phyloP scores from a whole-genome alignment of 2,329 filamentous ascomycete species.

The Scedosporium apiospermum region DNA sequence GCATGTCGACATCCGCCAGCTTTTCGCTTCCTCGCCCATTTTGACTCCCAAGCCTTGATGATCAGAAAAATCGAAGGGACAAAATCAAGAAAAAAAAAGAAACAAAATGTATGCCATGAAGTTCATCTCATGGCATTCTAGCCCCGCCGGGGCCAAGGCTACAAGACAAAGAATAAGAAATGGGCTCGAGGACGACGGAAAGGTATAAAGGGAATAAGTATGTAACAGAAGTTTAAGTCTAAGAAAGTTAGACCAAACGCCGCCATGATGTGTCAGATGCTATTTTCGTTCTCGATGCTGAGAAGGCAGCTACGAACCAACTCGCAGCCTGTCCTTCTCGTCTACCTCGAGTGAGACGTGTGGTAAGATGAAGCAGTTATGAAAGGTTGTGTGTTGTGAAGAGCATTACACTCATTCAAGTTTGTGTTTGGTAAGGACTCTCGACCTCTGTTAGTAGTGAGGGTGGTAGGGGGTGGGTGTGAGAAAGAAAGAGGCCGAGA shows the following conservation, averaged over 20 bases:
- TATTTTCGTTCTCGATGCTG: neutral
- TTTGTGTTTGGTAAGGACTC: too few species aligned
- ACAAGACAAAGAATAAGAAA: neutral
- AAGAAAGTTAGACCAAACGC: neutral
- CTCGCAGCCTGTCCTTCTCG: neutral
- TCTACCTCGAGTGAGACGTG: neutral
- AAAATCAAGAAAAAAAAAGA: neutral
- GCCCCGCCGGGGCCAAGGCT: neutral
- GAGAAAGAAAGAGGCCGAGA: neutral
- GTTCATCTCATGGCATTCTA: neutral
- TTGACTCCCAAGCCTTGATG: neutral
- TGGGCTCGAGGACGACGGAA: neutral
- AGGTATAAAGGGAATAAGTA: neutral
- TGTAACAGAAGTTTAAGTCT: constrained; percentile 4
- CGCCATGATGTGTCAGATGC: neutral
- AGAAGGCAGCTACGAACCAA: neutral
- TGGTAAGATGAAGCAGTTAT: neutral
- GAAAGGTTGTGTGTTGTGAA: neutral
- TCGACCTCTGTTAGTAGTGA: too few species aligned
- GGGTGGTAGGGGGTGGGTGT: too few species aligned
- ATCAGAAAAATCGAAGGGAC: constrained; percentile 1
- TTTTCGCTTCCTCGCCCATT: neutral
- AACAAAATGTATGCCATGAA: neutral
- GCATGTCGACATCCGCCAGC: neutral
- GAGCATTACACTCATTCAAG: neutral